These are phyloP conservation scores for Ceratocystis ficicola DNA, from an alignment of 2,329 filamentous ascomycete species.

Conservation along the genomic window DNA sequence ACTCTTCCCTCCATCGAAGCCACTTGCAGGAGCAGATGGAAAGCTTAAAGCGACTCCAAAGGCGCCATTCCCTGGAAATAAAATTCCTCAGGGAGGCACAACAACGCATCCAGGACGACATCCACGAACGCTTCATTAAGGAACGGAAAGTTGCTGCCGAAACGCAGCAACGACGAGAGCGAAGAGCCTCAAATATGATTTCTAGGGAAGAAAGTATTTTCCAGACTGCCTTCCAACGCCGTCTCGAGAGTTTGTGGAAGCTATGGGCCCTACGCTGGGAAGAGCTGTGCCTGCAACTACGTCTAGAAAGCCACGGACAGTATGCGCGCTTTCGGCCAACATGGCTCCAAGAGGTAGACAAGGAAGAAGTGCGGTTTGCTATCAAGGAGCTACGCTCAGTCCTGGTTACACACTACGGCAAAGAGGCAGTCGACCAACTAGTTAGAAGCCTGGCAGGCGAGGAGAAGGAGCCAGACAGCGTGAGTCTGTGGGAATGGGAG, in stretches of 20 bases:
- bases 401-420: slow-evolving; percentile 18
- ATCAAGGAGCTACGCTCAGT: slow-evolving; percentile 13
- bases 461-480: slow-evolving; percentile 10
- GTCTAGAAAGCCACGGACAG: neutral
- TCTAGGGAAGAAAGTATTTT: slow-evolving; percentile 20
- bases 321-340: slow-evolving; percentile 16
- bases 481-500: slow-evolving; percentile 22
- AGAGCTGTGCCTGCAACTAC: slow-evolving; percentile 14
- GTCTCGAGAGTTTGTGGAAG: slow-evolving; percentile 18
- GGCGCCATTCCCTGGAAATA: slow-evolving; percentile 16
- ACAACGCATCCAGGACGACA: slow-evolving; percentile 20
- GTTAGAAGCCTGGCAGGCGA: neutral
- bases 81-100: slow-evolving; percentile 20
- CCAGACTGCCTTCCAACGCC: slow-evolving; percentile 13
- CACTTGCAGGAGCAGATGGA: slow-evolving; percentile 17
- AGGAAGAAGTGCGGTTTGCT: slow-evolving; percentile 1
- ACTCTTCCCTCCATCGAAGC: slow-evolving; percentile 12
- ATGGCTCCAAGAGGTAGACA: slow-evolving; percentile 15
- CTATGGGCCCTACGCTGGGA: slow-evolving; percentile 21
- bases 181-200: slow-evolving; percentile 17
- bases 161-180: slow-evolving; percentile 17
- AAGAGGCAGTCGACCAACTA: slow-evolving; percentile 17
- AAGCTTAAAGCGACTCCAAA: slow-evolving; percentile 12
- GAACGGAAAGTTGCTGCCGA: slow-evolving; percentile 13
- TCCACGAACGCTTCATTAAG: slow-evolving; percentile 17